These are phyloP conservation scores for Phoma herbarum DNA, from an alignment of 2,329 filamentous ascomycete species.

Conservation along the genomic window DNA sequence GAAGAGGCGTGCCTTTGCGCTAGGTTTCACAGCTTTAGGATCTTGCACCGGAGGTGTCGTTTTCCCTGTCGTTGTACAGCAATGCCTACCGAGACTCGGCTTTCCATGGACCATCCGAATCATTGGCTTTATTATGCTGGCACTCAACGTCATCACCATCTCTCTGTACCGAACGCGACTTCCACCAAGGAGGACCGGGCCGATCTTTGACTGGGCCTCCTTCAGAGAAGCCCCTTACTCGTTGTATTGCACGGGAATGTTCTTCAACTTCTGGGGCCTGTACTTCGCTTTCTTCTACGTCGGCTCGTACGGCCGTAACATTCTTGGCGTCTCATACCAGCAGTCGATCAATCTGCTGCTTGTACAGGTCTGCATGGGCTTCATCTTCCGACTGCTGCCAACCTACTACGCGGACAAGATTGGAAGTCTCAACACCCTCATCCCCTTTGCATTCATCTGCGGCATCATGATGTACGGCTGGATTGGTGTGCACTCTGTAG, in stretches of 20 bases:
- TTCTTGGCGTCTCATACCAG: conserved; percentile 58
- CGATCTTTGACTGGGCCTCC: conserved; percentile 53
- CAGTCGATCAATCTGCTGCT: conserved; percentile 65
- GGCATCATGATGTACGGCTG: conserved; percentile 55
- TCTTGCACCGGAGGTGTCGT: conserved; percentile 43
- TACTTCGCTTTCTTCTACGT: conserved; percentile 59
- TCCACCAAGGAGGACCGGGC: conserved; percentile 53
- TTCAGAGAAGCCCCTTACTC: conserved; percentile 54
- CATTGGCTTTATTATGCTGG: conserved; percentile 67
- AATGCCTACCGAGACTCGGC: conserved; percentile 42
- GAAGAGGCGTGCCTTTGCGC: conserved; percentile 40
- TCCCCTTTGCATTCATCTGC: conserved; percentile 57
- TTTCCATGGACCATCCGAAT: conserved; percentile 71
- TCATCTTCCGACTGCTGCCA: conserved; percentile 59
- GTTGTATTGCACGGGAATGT: conserved; percentile 49
- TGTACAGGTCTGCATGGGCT: conserved; percentile 60
- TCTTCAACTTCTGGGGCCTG: conserved; percentile 50
- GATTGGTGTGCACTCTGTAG: conserved; percentile 40
- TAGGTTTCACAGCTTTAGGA: conserved; percentile 41
- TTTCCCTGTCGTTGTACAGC: conserved; percentile 45
- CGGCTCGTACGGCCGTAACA: conserved; percentile 53
- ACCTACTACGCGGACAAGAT: conserved; percentile 52
- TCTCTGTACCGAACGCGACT: conserved; percentile 50
- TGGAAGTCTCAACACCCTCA: conserved; percentile 60
- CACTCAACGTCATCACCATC: conserved; percentile 44